Evolutionary conservation across 108 stramenopile genomes (phyloP).

Genomic region (Cylindrotheca fusiformis): DNA sequence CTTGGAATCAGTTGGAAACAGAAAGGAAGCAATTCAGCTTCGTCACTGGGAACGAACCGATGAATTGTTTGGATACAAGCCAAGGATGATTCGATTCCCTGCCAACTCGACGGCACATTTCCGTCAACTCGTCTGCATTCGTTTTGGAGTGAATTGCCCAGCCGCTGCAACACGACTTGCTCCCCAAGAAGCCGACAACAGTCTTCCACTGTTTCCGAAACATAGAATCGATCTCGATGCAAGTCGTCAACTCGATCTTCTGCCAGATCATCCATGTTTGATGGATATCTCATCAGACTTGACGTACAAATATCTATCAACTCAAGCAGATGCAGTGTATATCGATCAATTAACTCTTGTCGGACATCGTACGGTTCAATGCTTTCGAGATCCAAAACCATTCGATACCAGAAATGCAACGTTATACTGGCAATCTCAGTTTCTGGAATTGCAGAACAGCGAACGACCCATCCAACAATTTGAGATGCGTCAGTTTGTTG

Average conservation of each 20-base stretch:
- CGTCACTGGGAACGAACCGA: conserved; percentile 77
- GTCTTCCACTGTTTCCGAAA: conserved; percentile 84
- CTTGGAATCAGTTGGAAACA: conserved; percentile 71
- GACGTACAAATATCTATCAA: conserved; percentile 58
- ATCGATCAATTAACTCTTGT: conserved; percentile 74
- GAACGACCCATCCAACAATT: conserved; percentile 74
- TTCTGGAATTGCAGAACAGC: conserved; percentile 67
- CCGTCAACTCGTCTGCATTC: conserved; percentile 37
- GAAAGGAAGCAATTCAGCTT: conserved; percentile 64
- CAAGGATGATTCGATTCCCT: conserved; percentile 82
- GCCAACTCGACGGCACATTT: conserved; percentile 52
- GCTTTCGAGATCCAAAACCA: conserved; percentile 73
- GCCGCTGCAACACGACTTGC: conserved; percentile 49
- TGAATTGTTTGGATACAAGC: conserved; percentile 66
- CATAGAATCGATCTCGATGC: conserved; percentile 69
- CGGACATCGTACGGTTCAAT: conserved; percentile 79
- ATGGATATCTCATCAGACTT: conserved; percentile 63
- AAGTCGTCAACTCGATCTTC: conserved; percentile 77
- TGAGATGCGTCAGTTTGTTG: conserved; percentile 17
- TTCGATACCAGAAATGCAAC: conserved; percentile 91
- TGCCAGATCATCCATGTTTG: conserved; percentile 52
- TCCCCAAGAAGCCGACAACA: conserved; percentile 86
- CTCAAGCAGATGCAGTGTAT: conserved; percentile 54
- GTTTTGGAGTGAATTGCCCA: conserved; percentile 49
- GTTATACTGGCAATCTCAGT: conserved; percentile 85